Evolutionary conservation across 2,329 filamentous ascomycete genomes (phyloP), one percentile per base, ranked within the genome.

Genomic region (Colletotrichum lini): DNA sequence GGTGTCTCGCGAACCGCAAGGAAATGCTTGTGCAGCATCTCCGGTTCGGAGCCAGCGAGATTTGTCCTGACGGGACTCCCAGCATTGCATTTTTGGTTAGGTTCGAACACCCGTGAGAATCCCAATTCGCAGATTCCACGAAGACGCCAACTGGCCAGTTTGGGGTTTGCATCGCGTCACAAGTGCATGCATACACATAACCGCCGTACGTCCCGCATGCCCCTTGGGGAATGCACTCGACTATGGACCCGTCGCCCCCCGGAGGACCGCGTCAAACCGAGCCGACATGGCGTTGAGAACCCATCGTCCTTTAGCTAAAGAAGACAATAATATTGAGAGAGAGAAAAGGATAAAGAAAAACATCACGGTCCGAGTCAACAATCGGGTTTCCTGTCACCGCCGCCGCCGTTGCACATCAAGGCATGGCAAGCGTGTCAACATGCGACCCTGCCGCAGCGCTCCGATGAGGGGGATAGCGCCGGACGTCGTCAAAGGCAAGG

Each of bases 21-120:
- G 69, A 42, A 59, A 44, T 63, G 65, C 65, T 63, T 59, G 65
- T 68, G 52, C 52, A 42, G 40, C n/a, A 49, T 21, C 58, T 71
- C 58, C 68, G 53, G n/a, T 53, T 54, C 68, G 68, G 65, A 71
- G 58, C 42, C n/a, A 42, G 59, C 26, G 65, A 71, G 58, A 64
- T 68, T 35, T 63, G 65, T 59, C 7, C 21, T 58, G 65, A 68
- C 59, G 65, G 58, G 49, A 63, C 40, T 52, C 54, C 30, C 63
- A 54, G 49, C 58, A 49, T 67, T 59, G 56, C 69, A 64, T 69
- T 65, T 54, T 50, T 40, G n/a, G 59, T 59, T 57, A 56, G 52
- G 64, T 62, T 67, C 30, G 30, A 35, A 35, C 30, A 56, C 10
- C 23, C 38, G 52, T 26, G 65, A 52, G 44, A 59, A 50, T 58